A percentile compares a stretch with the other conserved stretches of the same genome.
Conservation (phyloP, 1,139 yeast species). For the Pichia sp. region DNA sequence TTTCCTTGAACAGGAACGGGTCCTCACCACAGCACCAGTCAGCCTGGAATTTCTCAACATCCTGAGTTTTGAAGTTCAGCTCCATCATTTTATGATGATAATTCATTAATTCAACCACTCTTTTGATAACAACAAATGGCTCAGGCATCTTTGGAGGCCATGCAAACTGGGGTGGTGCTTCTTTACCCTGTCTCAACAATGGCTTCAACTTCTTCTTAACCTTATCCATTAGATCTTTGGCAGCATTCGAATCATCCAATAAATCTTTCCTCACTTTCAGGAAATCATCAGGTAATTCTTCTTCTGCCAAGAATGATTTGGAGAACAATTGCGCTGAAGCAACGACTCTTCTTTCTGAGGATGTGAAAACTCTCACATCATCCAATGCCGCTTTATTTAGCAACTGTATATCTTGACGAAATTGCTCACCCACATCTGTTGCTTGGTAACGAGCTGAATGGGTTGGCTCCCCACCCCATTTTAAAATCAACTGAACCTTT, state of each 20-base stretch:
- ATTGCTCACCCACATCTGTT: conserved; percentile 89
- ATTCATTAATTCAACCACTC: conserved; percentile 95
- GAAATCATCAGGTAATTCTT: conserved; percentile 72
- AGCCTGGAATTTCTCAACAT: conserved; percentile 64
- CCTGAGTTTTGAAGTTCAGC: conserved; percentile 65
- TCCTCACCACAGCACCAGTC: conserved; percentile 98
- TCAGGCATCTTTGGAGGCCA: conserved; percentile 99
- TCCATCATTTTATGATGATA: conserved; percentile 84
- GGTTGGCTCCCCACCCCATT: conserved; percentile 99
- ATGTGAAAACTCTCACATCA: conserved; percentile 82
- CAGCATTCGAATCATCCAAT: conserved; percentile 95
- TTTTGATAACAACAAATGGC: conserved; percentile 86
- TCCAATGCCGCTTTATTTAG: conserved; percentile 80
- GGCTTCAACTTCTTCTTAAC: conserved; percentile 97
- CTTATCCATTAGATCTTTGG: conserved; percentile 95
- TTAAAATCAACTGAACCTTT: conserved; percentile 89
- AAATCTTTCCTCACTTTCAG: conserved; percentile 83
- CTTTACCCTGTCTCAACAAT: conserved; percentile 87
- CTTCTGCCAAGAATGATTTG: conserved; percentile 70
- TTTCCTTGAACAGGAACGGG: conserved; percentile 80
- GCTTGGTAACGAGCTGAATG: conserved; percentile 97
- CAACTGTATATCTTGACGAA: conserved; percentile 84
- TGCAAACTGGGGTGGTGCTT: conserved; percentile 97
- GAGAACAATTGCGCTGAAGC: conserved; percentile 91
- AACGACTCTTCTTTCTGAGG: conserved; percentile 91